These are phyloP conservation scores for Solanum megistacrolobum DNA, from an alignment of 257 asterid species.

Conservation along the genomic window DNA sequence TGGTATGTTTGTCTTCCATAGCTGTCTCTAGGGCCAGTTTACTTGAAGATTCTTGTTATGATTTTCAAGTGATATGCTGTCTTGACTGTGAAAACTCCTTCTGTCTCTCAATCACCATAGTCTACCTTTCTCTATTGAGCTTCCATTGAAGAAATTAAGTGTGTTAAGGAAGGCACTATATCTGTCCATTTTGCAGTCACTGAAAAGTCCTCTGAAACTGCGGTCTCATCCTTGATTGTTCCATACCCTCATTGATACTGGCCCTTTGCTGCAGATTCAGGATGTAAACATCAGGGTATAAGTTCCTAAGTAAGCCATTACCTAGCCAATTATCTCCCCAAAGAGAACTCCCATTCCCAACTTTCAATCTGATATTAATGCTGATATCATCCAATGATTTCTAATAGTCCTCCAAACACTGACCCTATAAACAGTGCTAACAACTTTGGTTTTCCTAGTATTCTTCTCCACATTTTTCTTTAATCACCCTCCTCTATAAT, in stretches of 20 bases:
- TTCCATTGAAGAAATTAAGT: neutral
- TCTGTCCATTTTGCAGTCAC: neutral
- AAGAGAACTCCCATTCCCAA: neutral
- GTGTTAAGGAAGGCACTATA: neutral
- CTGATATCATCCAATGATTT: neutral
- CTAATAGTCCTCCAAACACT: neutral
- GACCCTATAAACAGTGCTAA: neutral
- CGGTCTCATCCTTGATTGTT: neutral
- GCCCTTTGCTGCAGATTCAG: neutral
- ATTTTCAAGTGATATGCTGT: neutral
- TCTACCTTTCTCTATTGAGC: neutral
- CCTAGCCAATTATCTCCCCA: neutral
- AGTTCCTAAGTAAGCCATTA: neutral
- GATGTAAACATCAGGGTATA: neutral
- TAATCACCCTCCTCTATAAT: neutral
- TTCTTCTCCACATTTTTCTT: neutral
- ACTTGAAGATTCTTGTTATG: neutral
- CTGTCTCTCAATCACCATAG: neutral
- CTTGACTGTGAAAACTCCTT: neutral
- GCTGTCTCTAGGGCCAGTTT: neutral
- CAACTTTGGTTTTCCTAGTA: neutral
- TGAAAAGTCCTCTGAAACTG: neutral
- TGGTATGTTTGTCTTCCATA: neutral
- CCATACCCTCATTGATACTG: neutral
- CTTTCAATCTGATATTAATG: neutral